Evolutionary conservation across 805 yeast genomes (phyloP).

Genomic region (Candida tammaniensis): DNA sequence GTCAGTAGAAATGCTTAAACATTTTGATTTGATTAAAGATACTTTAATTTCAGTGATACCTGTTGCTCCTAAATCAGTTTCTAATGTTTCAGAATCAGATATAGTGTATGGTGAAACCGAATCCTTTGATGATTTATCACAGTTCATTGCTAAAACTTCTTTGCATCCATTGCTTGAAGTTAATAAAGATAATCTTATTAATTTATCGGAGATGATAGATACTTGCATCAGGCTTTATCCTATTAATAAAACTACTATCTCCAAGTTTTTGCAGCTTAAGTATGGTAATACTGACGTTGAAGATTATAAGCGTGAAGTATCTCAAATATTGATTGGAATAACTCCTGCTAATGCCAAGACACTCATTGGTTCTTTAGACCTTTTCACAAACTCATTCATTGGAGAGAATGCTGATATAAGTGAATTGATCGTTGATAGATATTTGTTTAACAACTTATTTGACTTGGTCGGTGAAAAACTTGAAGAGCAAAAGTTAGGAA

Average conservation of each 20-base stretch:
- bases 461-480: conserved; percentile 19
- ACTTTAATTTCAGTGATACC: conserved; percentile 15
- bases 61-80: conserved; percentile 2
- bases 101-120: conserved; percentile 3
- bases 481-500: conserved; percentile 8
- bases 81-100: neutral
- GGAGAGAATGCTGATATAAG: conserved; percentile 4
- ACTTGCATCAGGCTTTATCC: conserved; percentile 34
- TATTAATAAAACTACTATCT: conserved; percentile 31
- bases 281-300: conserved; percentile 11
- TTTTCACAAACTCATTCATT: conserved; percentile 23
- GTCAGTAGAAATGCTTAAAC: conserved; percentile 25
- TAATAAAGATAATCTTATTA: conserved; percentile 13
- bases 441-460: conserved; percentile 26
- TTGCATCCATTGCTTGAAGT: conserved; percentile 18
- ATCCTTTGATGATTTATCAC: conserved; percentile 9
- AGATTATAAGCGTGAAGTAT: conserved; percentile 25
- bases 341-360: conserved; percentile 20
- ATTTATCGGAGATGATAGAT: conserved; percentile 20
- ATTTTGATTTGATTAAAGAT: conserved; percentile 26
- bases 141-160: conserved; percentile 15
- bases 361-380: conserved; percentile 16
- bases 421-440: conserved; percentile 23
- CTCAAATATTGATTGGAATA: conserved; percentile 22
- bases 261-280: conserved; percentile 25